phyloP scores from a whole-genome alignment of 2,329 filamentous ascomycete genomes.

The Fusarium praegraminearum region DNA sequence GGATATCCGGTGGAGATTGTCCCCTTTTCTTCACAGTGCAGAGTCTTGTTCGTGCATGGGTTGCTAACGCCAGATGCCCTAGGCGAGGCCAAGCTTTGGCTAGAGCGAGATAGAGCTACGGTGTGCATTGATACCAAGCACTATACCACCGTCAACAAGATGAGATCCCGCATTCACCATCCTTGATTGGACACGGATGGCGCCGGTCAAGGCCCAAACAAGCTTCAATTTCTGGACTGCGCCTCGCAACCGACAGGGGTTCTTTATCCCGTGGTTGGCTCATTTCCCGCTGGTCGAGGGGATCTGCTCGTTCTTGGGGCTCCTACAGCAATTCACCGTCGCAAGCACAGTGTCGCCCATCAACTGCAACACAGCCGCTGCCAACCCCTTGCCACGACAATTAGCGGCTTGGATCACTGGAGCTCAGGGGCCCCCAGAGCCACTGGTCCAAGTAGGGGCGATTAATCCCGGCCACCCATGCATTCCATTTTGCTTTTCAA shows the following conservation, averaged over 20 bases:
- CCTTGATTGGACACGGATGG: conserved; percentile 39
- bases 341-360: conserved; percentile 28
- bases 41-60: background rate
- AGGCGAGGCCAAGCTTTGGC: conserved; percentile 18
- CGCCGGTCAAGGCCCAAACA: conserved; percentile 37
- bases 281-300: conserved; percentile 11
- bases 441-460: conserved; percentile 10
- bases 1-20: conserved; percentile 47
- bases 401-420: conserved; percentile 35
- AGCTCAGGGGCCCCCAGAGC: conserved; percentile 25
- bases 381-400: conserved; percentile 34
- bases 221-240: conserved; percentile 47
- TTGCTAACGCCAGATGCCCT: conserved; percentile 18
- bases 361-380: conserved; percentile 26
- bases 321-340: conserved; percentile 19
- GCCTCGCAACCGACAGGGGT: conserved; percentile 39
- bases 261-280: conserved; percentile 19
- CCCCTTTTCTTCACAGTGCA: conserved; percentile 46
- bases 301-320: conserved; percentile 22
- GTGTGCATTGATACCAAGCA: conserved; percentile 38
- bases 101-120: conserved; percentile 22
- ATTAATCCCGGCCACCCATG: conserved; percentile 29
- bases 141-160: conserved; percentile 47
- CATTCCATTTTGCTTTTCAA: conserved; percentile 41
- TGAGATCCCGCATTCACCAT: conserved; percentile 35